Evolutionary conservation across 2,329 filamentous ascomycete species (phyloP).

Genomic region (Penicillium psychrosexuale): DNA sequence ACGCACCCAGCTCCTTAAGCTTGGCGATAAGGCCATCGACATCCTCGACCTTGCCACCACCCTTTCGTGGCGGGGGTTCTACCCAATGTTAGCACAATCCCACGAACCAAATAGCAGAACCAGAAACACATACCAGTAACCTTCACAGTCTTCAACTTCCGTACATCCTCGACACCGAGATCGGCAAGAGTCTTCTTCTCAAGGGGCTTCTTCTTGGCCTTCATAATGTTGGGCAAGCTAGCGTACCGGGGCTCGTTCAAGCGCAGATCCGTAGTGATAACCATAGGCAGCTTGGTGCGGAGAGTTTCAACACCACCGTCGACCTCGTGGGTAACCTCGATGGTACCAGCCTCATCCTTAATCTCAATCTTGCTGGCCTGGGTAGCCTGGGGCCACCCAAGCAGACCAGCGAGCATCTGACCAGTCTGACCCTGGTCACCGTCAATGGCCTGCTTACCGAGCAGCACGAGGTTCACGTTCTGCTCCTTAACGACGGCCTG

Average conservation of each 20-base stretch:
- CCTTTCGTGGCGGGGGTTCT: slow-evolving; percentile 85
- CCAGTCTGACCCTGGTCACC: slow-evolving; percentile 94
- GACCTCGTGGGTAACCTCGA: slow-evolving; percentile 84
- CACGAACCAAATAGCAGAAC: slow-evolving; percentile 3
- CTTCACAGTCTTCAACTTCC: slow-evolving; percentile 83
- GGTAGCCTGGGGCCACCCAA: slow-evolving; percentile 93
- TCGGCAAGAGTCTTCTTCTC: slow-evolving; percentile 87
- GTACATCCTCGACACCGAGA: slow-evolving; percentile 70
- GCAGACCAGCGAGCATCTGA: slow-evolving; percentile 90
- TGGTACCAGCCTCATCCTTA: slow-evolving; percentile 61
- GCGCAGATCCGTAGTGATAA: slow-evolving; percentile 91
- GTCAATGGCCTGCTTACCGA: slow-evolving; percentile 98
- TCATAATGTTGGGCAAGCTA: slow-evolving; percentile 98
- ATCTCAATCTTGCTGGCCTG: slow-evolving; percentile 85
- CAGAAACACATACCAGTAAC: slow-evolving; percentile 65
- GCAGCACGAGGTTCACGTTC: slow-evolving; percentile 83
- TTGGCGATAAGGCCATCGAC: slow-evolving; percentile 91
- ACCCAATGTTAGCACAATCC: slow-evolving; percentile 19
- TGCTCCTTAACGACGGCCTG: slow-evolving; percentile 75
- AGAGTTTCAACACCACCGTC: slow-evolving; percentile 94
- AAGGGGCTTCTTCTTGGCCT: slow-evolving; percentile 99
- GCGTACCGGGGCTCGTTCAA: slow-evolving; percentile 95
- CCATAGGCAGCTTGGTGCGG: slow-evolving; percentile 77
- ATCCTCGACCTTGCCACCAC: slow-evolving; percentile 95
- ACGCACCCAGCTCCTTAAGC: slow-evolving; percentile 91